Conservation (phyloP, 805 yeast species). For the Barnettozyma pratensis region DNA sequence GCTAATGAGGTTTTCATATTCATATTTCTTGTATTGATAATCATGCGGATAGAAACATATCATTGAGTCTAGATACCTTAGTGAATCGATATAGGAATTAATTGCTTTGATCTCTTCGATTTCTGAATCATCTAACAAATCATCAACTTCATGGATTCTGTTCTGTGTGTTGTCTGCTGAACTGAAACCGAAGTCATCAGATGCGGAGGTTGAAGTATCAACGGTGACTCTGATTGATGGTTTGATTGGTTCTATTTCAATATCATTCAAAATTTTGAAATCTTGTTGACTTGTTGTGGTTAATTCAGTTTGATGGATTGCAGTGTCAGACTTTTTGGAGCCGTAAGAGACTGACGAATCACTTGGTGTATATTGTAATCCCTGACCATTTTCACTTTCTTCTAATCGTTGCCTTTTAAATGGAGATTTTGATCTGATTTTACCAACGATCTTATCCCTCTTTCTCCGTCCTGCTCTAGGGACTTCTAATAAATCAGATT, state of each 20-base stretch:
- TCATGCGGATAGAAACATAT: constrained; percentile 20
- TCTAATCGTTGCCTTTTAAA: constrained; percentile 10
- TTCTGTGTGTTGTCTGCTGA: neutral
- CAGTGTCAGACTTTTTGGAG: neutral
- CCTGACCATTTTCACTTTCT: neutral
- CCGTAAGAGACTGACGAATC: neutral
- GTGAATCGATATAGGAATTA: constrained; percentile 9
- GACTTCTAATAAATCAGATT: constrained; percentile 12
- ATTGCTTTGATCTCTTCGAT: constrained; percentile 19
- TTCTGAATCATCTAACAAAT: constrained; percentile 10
- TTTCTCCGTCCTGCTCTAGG: constrained; percentile 15
- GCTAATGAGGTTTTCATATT: constrained; percentile 9
- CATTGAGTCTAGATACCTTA: constrained; percentile 7
- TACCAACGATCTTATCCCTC: constrained; percentile 14
- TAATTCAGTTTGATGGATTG: neutral
- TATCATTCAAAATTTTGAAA: constrained; percentile 11
- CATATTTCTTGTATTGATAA: constrained; percentile 12
- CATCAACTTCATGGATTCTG: constrained; percentile 5
- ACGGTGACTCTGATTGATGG: constrained; percentile 2
- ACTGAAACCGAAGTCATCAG: neutral
- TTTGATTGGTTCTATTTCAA: constrained; percentile 21
- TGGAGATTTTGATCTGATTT: constrained; percentile 24
- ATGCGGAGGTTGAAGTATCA: constrained; percentile 2
- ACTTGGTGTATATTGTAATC: neutral
- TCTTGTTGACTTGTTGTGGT: neutral